Percentiles rank a stretch among this genome's conserved stretches.
Evolutionary conservation across 331 rosid genomes (phyloP).

Genomic region (Ulmus americana): DNA sequence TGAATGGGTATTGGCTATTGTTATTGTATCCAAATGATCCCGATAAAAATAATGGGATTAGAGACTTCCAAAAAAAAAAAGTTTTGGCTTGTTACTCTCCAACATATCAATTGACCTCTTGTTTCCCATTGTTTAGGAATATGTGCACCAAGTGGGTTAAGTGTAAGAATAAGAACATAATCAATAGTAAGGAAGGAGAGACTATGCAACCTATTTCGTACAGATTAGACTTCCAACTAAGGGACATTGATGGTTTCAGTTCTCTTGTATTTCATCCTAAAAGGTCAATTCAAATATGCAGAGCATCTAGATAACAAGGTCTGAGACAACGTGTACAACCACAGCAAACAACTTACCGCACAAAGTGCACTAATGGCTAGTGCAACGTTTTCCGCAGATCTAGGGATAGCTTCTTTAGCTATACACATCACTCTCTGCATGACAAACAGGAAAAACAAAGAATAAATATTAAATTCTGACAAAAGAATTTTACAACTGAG

Average conservation of each 20-base stretch:
- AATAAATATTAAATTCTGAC: slow-evolving; percentile 11
- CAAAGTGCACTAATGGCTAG: slow-evolving; percentile 92
- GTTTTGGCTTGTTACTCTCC: neutral
- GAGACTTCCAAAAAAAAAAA: neutral
- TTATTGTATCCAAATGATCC: neutral
- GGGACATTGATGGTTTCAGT: too few relatives aligned
- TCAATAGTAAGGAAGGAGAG: too few relatives aligned
- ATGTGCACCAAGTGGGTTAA: neutral
- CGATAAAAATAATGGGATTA: neutral
- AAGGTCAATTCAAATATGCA: slow-evolving; percentile 2
- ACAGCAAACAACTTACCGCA: slow-evolving; percentile 49
- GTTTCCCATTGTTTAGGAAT: neutral
- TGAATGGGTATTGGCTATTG: neutral
- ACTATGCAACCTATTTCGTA: too few relatives aligned
- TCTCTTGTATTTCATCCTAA: neutral
- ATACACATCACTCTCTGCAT: slow-evolving; percentile 58
- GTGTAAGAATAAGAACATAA: neutral
- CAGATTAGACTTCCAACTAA: too few relatives aligned
- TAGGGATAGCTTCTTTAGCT: slow-evolving; percentile 73
- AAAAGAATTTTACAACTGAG: slow-evolving; percentile 20
- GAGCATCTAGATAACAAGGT: slow-evolving; percentile 16
- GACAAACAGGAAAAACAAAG: slow-evolving; percentile 9
- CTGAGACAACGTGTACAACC: slow-evolving; percentile 6
- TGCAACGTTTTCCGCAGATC: slow-evolving; percentile 87
- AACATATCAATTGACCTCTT: neutral